Evolutionary conservation across 1,284 basidiomycete genomes (phyloP), one percentile per base, ranked within the genome.

Genomic region (Anthracocystis panici-leucophaei): DNA sequence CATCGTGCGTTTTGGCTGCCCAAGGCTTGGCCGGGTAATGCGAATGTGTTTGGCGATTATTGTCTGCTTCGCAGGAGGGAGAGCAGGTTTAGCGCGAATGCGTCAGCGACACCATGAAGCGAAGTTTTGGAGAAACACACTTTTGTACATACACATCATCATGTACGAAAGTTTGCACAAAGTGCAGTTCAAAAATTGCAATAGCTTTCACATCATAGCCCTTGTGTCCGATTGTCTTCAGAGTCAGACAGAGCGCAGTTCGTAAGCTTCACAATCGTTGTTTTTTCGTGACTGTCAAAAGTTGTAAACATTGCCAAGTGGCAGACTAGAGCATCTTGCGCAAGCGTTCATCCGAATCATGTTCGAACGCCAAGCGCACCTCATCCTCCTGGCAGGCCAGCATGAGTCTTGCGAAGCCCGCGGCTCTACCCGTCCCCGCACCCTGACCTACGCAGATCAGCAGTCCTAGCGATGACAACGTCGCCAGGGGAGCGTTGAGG

Each of bases 351-450:
- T 83, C 81, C 12, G 63, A 59, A 48, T 77, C 77, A 25, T 76
- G 64, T 52, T 78, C 75, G 25, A 83, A 69, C 5, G 80, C 81
- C 12, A 79, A 50, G 6, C 81, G 64, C 11, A 82, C 74, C 33
- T 84, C 83, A 44, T 84, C 83, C 59, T 84, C 83, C 44, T 77
- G 74, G 20, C 77, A 74, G 5, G 74, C 75, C 21, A 84, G 42
- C 69, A 83, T 63, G 29, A 82, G 57, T 10, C 82, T 70, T 4
- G 79, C 81, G 33, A 74, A 69, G 1, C 71, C 71, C 0, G 68
- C 80, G 8, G 76, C 81, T 46, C 77, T 78, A 0, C 75, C 82
- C 12, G 70, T 69, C 5, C 77, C 82, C 3, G 78, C 75, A 0
- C 81, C 83, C 35, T 67, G 64, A n/a, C 82, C 82, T 20, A 84